Evolutionary conservation across 345 rosid genomes (phyloP), one percentile per base, ranked within the genome.

Genomic region (Bruguiera gymnorhiza): DNA sequence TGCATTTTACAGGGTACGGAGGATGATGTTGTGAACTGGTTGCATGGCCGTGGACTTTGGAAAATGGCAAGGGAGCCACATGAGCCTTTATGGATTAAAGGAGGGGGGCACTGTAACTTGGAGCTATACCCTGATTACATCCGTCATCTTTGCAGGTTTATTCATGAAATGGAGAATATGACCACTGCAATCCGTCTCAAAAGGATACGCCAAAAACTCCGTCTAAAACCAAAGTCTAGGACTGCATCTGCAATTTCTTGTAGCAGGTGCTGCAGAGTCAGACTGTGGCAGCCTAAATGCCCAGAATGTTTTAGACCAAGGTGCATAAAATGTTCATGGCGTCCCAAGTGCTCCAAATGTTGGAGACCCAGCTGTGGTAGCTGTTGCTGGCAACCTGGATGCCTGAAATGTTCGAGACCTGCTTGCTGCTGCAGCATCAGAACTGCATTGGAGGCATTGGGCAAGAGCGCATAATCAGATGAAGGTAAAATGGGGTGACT

Each of bases 61-160:
- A 86, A 92, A 74, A 83, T 83, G 91, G 93, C 98, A 0, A 86
- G 85, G 73, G 97, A 96, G 65, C 93, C 99, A 0, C 92, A 87
- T 15, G 96, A 92, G 74, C 99, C 99, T 19, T 74, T 96, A 27
- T 96, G 99, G 99, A 92, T 96, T 62, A 92, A 96, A 83, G 99
- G 99, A 29, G 99, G 98, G 21, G 98, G 98, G 52, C 99, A 92
- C 72, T 96, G 98, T 83, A 96, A 96, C 81, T 80, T 96, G 73
- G 99, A 96, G 86, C 87, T 96, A 6, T 96, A 86, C 79, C 97
- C 99, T 0, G 98, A 92, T 68, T 96, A 87, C 81, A 87, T 96
- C 65, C 82, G 87, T 70, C 98, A 92, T 82, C 88, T 96, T 24
- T 73, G 85, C 82, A 88, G 83, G 78, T 96, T 89, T 68, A 74